Conservation (phyloP, 805 yeast genomes). For the Diddensiella caesifluorescens region DNA sequence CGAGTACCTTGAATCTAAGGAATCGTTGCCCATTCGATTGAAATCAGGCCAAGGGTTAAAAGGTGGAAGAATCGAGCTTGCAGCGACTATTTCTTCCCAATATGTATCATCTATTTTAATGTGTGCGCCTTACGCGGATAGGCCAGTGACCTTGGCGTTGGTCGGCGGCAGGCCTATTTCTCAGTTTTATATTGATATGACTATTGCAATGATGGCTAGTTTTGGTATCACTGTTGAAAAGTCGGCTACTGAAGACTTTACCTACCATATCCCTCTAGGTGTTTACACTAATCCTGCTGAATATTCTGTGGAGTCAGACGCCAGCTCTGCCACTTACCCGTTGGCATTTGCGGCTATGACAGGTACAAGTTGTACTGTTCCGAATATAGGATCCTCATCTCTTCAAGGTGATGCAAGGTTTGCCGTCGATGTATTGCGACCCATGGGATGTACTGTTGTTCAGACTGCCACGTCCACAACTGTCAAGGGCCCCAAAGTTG, state of each 20-base stretch:
- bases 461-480: slow-evolving; percentile 87
- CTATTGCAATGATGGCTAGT: slow-evolving; percentile 86
- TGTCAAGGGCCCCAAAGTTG: slow-evolving; percentile 80
- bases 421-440: slow-evolving; percentile 84
- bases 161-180: slow-evolving; percentile 98
- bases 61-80: slow-evolving; percentile 90
- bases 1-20: slow-evolving; percentile 63
- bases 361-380: slow-evolving; percentile 86
- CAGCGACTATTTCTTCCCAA: slow-evolving; percentile 95
- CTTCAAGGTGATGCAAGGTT: slow-evolving; percentile 97
- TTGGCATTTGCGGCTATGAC: slow-evolving; percentile 96
- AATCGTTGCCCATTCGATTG: slow-evolving; percentile 81
- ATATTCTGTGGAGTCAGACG: slow-evolving; percentile 92
- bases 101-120: slow-evolving; percentile 92
- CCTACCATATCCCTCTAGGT: slow-evolving; percentile 88
- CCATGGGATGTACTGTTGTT: slow-evolving; percentile 89
- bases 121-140: slow-evolving; percentile 95
- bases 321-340: slow-evolving; percentile 96
- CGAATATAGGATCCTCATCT: slow-evolving; percentile 87
- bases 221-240: slow-evolving; percentile 77
- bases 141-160: slow-evolving; percentile 79
- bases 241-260: slow-evolving; percentile 66
- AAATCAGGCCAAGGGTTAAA: slow-evolving; percentile 62
- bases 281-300: slow-evolving; percentile 72
- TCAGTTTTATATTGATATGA: slow-evolving; percentile 94